Conservation (phyloP, 139 green algal species). For the Diplosphaera chodatii region DNA sequence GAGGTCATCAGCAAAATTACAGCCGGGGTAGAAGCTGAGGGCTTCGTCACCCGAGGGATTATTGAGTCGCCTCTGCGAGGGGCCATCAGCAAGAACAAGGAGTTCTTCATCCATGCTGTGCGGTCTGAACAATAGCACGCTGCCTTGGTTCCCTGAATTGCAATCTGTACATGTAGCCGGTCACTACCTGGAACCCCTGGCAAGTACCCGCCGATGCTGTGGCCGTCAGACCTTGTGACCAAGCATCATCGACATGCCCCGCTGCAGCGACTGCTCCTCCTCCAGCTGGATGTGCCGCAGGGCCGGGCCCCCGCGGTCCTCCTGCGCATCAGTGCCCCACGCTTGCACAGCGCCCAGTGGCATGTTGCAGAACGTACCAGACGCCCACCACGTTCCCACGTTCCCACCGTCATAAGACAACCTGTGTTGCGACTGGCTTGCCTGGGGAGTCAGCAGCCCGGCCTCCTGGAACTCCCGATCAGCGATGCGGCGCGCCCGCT, state of each 20-base stretch:
- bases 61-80: constrained; percentile 71
- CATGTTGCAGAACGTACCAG: too few relatives aligned
- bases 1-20: constrained; percentile 50
- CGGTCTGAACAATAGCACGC: too few relatives aligned
- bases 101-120: constrained; percentile 36
- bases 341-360: too few relatives aligned
- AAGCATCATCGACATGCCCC: not conserved
- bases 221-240: too few relatives aligned
- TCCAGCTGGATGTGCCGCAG: not conserved
- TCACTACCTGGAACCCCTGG: too few relatives aligned
- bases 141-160: too few relatives aligned
- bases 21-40: constrained; percentile 35
- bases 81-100: constrained; percentile 63
- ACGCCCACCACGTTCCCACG: too few relatives aligned
- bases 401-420: too few relatives aligned
- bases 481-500: not conserved
- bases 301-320: not conserved
- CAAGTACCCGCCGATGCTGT: too few relatives aligned
- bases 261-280: not conserved
- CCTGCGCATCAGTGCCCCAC: not conserved
- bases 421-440: too few relatives aligned
- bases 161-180: too few relatives aligned
- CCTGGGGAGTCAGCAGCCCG: not conserved
- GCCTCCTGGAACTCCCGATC: not conserved
- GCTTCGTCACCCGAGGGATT: constrained; percentile 51